Percentiles rank a stretch among this genome's conserved stretches.
Conservation (phyloP, 1,284 basidiomycete species). For the Gomphus sp. region DNA sequence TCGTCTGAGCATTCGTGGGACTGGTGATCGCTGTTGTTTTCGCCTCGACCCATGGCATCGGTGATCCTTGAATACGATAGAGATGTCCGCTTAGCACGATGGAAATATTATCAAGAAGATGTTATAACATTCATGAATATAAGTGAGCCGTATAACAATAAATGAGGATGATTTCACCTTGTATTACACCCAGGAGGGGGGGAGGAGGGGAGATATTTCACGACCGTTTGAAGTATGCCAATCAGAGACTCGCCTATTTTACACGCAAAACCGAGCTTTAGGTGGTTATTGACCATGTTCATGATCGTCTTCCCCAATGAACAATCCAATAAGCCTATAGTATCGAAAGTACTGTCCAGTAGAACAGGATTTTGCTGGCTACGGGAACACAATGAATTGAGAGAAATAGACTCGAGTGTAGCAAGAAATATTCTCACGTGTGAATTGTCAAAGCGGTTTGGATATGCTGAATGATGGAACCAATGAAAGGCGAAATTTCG, state of each 20-base stretch:
- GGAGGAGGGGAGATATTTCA: constrained; percentile 33
- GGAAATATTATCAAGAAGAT: constrained; percentile 35
- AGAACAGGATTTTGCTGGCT: neutral
- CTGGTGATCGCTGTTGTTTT: constrained; percentile 10
- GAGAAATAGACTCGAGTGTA: neutral
- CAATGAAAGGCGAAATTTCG: neutral
- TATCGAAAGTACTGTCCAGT: constrained; percentile 3
- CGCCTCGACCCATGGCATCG: neutral
- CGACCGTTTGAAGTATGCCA: constrained; percentile 37
- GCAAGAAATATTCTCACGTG: neutral
- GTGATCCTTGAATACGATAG: constrained; percentile 35
- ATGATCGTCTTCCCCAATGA: neutral
- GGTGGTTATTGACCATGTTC: constrained; percentile 10
- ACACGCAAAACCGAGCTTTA: constrained; percentile 52
- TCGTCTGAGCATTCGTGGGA: neutral
- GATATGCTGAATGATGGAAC: neutral
- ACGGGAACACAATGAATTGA: neutral
- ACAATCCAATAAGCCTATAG: neutral
- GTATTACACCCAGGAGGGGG: constrained; percentile 40
- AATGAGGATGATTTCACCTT: constrained; percentile 25
- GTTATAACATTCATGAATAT: constrained; percentile 21
- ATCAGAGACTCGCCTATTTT: constrained; percentile 42
- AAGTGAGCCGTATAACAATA: neutral
- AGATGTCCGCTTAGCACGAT: constrained; percentile 34
- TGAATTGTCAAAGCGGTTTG: neutral